A percentile compares a stretch with the other conserved stretches of the same genome.
Evolutionary conservation across 768 basidiomycete genomes (phyloP).

Genomic region (Amanita muscaria): DNA sequence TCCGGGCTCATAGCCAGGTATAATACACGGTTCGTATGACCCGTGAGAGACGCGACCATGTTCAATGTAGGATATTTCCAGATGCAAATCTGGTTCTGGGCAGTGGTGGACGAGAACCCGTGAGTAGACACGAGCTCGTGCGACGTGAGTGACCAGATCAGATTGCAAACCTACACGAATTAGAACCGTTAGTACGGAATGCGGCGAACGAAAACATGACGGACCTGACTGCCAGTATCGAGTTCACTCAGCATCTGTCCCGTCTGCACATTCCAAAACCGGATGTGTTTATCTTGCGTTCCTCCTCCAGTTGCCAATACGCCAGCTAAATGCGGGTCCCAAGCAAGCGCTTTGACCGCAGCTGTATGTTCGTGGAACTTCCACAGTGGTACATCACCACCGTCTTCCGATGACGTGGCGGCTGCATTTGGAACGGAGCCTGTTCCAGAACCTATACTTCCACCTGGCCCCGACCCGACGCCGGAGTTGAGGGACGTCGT

Average conservation of each 20-base stretch:
- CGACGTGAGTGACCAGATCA: slow-evolving; percentile 92
- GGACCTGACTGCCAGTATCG: slow-evolving; percentile 93
- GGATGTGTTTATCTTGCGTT: slow-evolving; percentile 96
- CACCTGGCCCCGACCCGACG: slow-evolving; percentile 11
- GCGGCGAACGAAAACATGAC: slow-evolving; percentile 17
- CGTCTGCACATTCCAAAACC: slow-evolving; percentile 92
- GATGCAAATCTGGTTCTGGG: slow-evolving; percentile 94
- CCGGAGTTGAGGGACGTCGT: slow-evolving; percentile 4
- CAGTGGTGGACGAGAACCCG: slow-evolving; percentile 87
- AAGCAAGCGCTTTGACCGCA: slow-evolving; percentile 95
- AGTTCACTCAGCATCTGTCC: slow-evolving; percentile 80
- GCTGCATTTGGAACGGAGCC: background rate
- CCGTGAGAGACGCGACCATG: slow-evolving; percentile 91
- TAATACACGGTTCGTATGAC: slow-evolving; percentile 90
- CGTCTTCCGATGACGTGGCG: slow-evolving; percentile 20
- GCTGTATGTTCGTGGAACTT: slow-evolving; percentile 96
- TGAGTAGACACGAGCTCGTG: slow-evolving; percentile 98
- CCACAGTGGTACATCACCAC: slow-evolving; percentile 67
- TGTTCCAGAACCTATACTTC: slow-evolving; percentile 5
- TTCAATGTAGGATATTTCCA: slow-evolving; percentile 92
- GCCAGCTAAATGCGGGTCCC: slow-evolving; percentile 92
- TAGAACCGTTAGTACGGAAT: slow-evolving; percentile 9
- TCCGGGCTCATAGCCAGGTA: slow-evolving; percentile 98
- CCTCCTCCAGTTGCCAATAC: slow-evolving; percentile 93
- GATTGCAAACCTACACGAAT: slow-evolving; percentile 88